Evolutionary conservation across 805 yeast species (phyloP), one percentile per base, ranked within the genome.

Genomic region (Monosporozyma solicola): DNA sequence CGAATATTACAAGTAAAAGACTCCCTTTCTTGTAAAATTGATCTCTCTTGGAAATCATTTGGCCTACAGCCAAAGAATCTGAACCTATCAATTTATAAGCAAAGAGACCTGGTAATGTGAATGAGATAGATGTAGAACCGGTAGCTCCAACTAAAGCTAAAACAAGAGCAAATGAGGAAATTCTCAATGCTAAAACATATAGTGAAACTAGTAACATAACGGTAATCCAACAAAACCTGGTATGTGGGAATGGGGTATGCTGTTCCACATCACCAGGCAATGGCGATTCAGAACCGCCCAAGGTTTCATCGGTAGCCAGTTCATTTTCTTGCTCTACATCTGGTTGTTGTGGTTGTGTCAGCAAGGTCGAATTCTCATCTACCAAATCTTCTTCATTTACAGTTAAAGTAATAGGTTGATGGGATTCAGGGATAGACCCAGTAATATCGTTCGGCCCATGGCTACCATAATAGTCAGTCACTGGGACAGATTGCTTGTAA

Each of bases 71-170:
- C 59, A 70, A 51, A 51, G 68, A 55, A 51, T 58, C 57, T 5
- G 66, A 61, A 41, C 72, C 84, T 51, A 87, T 78, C 54, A 90
- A 73, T 59, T 79, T 82, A 69, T 79, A 88, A 3, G 92, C 95
- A 64, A 90, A 88, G 24, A 88, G 71, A 0, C 97, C 97, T 0
- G 97, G 97, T 48, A 90, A 74, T 31, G 88, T 89, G 64, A 90
- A 90, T 11, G 96, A 89, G 50, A 91, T 89, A 5, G 95, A 80
- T 0, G 97, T 90, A 0, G 96, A 87, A 0, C 97, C 97, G 0
- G 96, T 89, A 1, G 96, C 87, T 2, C 97, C 97, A 3, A 90
- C 96, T 57, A 90, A 74, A 1, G 96, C 90, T 59, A 90, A 72
- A 13, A 91, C 91, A 48, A 83, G 78, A 29, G 92, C 95, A 59